Base-by-base conservation (phyloP, 441 rosid species). In the Erodium moschatum region DNA sequence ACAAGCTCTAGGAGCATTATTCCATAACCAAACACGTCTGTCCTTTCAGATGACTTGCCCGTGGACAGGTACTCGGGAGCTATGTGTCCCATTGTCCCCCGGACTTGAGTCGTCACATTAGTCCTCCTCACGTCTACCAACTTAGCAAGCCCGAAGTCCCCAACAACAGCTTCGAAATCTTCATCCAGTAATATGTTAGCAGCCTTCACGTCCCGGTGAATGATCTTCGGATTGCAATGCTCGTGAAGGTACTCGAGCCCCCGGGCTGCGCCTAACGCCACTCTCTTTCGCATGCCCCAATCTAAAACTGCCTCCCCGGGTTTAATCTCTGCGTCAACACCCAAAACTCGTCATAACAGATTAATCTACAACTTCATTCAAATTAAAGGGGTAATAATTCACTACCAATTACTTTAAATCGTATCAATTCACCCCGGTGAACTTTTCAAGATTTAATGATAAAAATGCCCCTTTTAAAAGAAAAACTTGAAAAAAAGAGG, bases 191-290 rank as follows among this genome's bases (percentile, higher is more conserved):
- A 81, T 70, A 92, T 85, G 27, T 92, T 92, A 5, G 98, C 98
- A 4, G 98, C 98, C 80, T 92, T 92, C 7, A 92, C 98, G 75
- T 92, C 98, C 19, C 98, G 83, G 72, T 92, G 98, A 68, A 92
- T 90, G 20, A 92, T 92, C 80, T 92, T 92, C 0, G 98, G 98
- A 77, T 92, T 96, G 71, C 98, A 92, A 66, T 92, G 98, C 80
- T 90, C 97, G 10, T 92, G 98, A 27, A 92, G 90, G 79, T 92
- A 92, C 65, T 88, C 75, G 66, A 92, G 82, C 31, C 98, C 98
- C 74, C 98, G 76, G n/a, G 86, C 97, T 46, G 98, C 88, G 73
- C 98, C 92, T 69, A 89, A 70, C 4, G 96, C 89, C 64, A 93
- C 87, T 66, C 88, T 80, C 76, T 89, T 89, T 77, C 96, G 85